A percentile compares a stretch with the other conserved stretches of the same genome.
These are phyloP conservation scores for Paramecium bursaria DNA, from an alignment of 73 alveolate species.

Conservation along the genomic window DNA sequence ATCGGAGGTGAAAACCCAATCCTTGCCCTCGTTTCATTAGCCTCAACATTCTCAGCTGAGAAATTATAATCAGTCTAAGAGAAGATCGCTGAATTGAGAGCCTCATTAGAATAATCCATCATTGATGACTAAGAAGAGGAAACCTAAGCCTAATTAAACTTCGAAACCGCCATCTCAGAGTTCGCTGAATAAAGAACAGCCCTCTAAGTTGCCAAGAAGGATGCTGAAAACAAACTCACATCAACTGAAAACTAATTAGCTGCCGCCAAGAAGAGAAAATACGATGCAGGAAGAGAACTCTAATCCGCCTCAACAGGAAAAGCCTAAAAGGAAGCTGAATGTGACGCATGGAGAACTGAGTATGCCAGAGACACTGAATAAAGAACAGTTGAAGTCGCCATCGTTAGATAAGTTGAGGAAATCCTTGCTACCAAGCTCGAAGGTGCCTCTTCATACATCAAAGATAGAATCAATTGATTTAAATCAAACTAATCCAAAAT, in stretches of 20 bases:
- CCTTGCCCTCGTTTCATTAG: constrained; percentile 48
- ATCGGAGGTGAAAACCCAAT: constrained; percentile 54
- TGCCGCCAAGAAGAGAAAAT: constrained; percentile 64
- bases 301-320: constrained; percentile 47
- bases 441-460: constrained; percentile 43
- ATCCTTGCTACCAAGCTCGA: constrained; percentile 57
- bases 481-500: too few species aligned
- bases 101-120: constrained; percentile 46
- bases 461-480: constrained; percentile 53
- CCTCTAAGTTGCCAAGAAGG: constrained; percentile 31
- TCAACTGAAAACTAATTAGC: constrained; percentile 21
- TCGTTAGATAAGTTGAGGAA: constrained; percentile 51
- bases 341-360: constrained; percentile 53
- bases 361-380: constrained; percentile 63
- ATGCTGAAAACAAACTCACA: constrained; percentile 20
- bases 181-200: constrained; percentile 43
- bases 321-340: constrained; percentile 32
- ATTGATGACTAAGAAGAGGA: constrained; percentile 60
- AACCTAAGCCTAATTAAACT: constrained; percentile 22
- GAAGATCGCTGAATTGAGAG: constrained; percentile 57
- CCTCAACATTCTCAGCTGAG: constrained; percentile 59
- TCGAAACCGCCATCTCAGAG: background rate
- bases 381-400: constrained; percentile 49
- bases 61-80: constrained; percentile 42
- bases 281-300: constrained; percentile 61